Evolutionary conservation across 2,329 filamentous ascomycete genomes (phyloP).

Genomic region (Epichloe sp.): DNA sequence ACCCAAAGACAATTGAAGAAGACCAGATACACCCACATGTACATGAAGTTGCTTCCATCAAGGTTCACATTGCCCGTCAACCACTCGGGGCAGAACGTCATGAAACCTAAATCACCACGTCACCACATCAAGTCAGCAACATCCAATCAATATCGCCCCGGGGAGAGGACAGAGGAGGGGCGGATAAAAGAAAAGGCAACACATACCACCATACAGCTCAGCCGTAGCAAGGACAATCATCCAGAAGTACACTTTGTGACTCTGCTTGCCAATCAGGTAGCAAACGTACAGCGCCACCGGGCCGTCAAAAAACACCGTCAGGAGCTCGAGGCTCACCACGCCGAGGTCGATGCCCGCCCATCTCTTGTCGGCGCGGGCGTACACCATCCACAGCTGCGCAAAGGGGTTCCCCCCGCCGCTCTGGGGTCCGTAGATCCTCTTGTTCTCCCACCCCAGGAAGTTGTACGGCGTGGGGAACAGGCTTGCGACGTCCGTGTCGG

Average conservation of each 20-base stretch:
- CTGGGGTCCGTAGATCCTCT: conserved; percentile 42
- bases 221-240: conserved; percentile 53
- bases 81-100: conserved; percentile 62
- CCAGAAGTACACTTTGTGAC: conserved; percentile 42
- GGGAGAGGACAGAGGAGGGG: too few species aligned
- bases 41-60: conserved; percentile 55
- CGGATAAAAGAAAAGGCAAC: not conserved
- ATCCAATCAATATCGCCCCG: not conserved
- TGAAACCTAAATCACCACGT: conserved; percentile 36
- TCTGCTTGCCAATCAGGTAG: conserved; percentile 43
- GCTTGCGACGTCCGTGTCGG: conserved; percentile 9
- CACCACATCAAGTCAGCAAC: not conserved
- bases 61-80: conserved; percentile 48
- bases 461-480: conserved; percentile 37
- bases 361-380: conserved; percentile 48
- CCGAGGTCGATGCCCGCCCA: conserved; percentile 52
- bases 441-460: conserved; percentile 34
- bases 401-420: conserved; percentile 39
- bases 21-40: conserved; percentile 52
- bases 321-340: conserved; percentile 50
- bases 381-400: conserved; percentile 56
- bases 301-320: conserved; percentile 51
- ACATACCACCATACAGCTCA: conserved; percentile 50
- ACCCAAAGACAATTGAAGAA: conserved; percentile 62
- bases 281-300: conserved; percentile 47